Evolutionary conservation across 2,329 filamentous ascomycete species (phyloP).

Genomic region (Trichoderma lentiforme): DNA sequence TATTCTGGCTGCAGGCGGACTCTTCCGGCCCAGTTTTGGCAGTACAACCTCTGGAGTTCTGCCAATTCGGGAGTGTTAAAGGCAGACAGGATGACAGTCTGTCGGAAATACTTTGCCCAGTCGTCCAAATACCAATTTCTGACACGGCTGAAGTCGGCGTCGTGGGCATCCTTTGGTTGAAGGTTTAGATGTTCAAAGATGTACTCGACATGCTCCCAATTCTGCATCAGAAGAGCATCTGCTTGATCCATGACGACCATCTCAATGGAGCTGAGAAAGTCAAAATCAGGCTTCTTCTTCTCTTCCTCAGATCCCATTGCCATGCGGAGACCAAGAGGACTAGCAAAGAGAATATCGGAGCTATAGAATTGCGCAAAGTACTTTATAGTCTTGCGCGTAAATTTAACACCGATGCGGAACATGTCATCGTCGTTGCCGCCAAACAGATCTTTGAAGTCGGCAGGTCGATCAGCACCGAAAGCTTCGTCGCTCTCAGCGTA

Average conservation of each 20-base stretch:
- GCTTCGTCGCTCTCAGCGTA: slow-evolving; percentile 66
- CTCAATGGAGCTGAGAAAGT: slow-evolving; percentile 93
- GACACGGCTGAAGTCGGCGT: slow-evolving; percentile 89
- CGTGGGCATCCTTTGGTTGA: slow-evolving; percentile 84
- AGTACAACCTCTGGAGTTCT: slow-evolving; percentile 69
- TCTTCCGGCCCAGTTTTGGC: slow-evolving; percentile 78
- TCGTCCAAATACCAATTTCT: slow-evolving; percentile 91
- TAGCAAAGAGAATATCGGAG: slow-evolving; percentile 91
- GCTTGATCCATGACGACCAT: slow-evolving; percentile 86
- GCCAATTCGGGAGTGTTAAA: slow-evolving; percentile 89
- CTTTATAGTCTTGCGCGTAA: slow-evolving; percentile 93
- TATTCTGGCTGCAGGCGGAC: slow-evolving; percentile 69
- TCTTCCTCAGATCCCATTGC: slow-evolving; percentile 77
- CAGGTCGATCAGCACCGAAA: slow-evolving; percentile 71
- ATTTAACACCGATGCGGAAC: slow-evolving; percentile 93
- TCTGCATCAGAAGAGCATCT: slow-evolving; percentile 93
- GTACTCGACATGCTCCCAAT: slow-evolving; percentile 93
- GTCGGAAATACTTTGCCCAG: slow-evolving; percentile 74
- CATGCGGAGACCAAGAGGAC: slow-evolving; percentile 83
- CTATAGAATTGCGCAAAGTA: slow-evolving; percentile 95
- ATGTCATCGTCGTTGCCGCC: slow-evolving; percentile 95
- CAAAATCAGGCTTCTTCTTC: slow-evolving; percentile 65
- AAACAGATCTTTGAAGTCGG: slow-evolving; percentile 86
- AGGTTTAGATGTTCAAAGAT: slow-evolving; percentile 90
- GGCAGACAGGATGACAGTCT: slow-evolving; percentile 76